These are phyloP conservation scores for Aspergillus bridgeri DNA, from an alignment of 495 filamentous ascomycete species.

Conservation along the genomic window DNA sequence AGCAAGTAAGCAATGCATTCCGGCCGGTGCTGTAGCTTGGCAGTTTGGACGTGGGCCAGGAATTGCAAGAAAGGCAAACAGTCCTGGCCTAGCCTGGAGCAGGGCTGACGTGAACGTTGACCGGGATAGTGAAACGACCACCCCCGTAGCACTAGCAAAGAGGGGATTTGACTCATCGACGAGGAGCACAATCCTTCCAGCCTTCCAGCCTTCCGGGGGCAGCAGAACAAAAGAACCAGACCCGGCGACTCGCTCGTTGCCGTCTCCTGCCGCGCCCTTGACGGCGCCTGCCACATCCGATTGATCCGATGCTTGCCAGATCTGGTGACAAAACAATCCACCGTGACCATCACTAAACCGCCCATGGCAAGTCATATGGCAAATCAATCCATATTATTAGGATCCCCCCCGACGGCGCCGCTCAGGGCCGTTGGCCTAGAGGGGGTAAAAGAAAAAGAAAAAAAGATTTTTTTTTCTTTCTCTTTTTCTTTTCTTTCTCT, in stretches of 20 bases:
- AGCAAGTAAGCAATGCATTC: background rate
- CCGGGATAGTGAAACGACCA: background rate
- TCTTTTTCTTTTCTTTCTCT: background rate
- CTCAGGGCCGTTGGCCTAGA: slow-evolving; percentile 5
- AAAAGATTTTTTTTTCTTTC: background rate
- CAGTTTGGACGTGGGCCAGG: no score
- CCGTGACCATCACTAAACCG: slow-evolving; percentile 19
- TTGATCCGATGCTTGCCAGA: slow-evolving; percentile 22
- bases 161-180: background rate
- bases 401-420: slow-evolving; percentile 10
- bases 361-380: slow-evolving; percentile 24
- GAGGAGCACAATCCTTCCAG: background rate
- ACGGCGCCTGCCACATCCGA: slow-evolving; percentile 16
- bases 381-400: slow-evolving; percentile 21
- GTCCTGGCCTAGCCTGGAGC: no score
- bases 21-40: no score
- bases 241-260: slow-evolving; percentile 7
- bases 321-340: slow-evolving; percentile 23
- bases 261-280: slow-evolving; percentile 12
- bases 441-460: slow-evolving; percentile 8
- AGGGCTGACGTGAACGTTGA: background rate
- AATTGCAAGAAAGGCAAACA: no score
- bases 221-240: background rate
- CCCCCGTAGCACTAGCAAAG: no score
- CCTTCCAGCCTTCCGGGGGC: no score